These are phyloP conservation scores for Aureobasidium sp. DNA, from an alignment of 2,329 filamentous ascomycete genomes.

Conservation along the genomic window DNA sequence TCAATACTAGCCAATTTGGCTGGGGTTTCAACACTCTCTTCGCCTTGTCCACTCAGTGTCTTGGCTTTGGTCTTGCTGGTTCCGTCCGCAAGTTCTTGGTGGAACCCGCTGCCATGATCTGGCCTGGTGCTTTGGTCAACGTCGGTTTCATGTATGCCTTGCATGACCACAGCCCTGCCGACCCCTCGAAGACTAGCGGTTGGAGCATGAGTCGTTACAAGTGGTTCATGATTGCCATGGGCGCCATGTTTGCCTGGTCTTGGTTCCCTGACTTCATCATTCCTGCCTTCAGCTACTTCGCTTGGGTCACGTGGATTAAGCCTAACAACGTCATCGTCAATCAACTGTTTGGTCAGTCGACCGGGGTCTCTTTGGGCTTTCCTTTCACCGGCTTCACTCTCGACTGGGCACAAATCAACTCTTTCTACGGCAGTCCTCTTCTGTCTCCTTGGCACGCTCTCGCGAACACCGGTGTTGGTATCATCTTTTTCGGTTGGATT, in stretches of 20 bases:
- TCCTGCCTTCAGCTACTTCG: constrained; percentile 83
- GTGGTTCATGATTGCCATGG: constrained; percentile 72
- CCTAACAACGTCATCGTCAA: constrained; percentile 60
- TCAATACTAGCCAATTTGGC: constrained; percentile 52
- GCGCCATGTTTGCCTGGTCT: constrained; percentile 68
- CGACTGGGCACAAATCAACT: constrained; percentile 77
- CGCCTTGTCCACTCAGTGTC: constrained; percentile 76
- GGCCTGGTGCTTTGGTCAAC: constrained; percentile 84
- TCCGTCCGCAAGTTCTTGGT: constrained; percentile 74
- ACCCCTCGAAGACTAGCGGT: constrained; percentile 57
- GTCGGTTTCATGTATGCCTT: constrained; percentile 69
- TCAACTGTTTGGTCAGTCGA: constrained; percentile 24
- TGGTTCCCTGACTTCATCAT: constrained; percentile 76
- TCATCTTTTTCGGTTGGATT: constrained; percentile 22
- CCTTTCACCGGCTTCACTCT: constrained; percentile 54
- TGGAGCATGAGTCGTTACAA: constrained; percentile 78
- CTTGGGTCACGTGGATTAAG: constrained; percentile 80
- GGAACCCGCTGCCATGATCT: constrained; percentile 81
- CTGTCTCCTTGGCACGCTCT: constrained; percentile 31
- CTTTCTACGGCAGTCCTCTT: constrained; percentile 67
- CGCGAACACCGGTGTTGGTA: constrained; percentile 23
- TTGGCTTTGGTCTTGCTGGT: constrained; percentile 81
- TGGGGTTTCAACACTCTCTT: constrained; percentile 77
- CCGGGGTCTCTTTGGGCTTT: constrained; percentile 23
- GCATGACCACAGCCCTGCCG: constrained; percentile 64